Conservation (phyloP, 2,329 filamentous ascomycete genomes). For the Aspergillus hortae region DNA sequence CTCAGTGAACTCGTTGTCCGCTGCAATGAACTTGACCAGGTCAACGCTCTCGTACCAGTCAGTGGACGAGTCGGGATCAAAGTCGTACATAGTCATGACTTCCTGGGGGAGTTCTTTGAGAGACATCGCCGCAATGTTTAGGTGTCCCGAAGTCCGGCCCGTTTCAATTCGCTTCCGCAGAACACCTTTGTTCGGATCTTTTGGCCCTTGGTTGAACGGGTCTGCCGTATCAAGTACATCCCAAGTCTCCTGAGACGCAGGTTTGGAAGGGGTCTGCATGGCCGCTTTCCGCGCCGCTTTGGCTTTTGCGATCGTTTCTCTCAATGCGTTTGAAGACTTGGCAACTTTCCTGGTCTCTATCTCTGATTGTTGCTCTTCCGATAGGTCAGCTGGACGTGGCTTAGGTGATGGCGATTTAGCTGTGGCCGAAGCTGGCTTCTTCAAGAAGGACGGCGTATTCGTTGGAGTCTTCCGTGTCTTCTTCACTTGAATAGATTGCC, state of each 20-base stretch:
- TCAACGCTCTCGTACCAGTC: slow-evolving; percentile 93
- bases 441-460: slow-evolving; percentile 20
- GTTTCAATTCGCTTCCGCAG: slow-evolving; percentile 68
- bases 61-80: slow-evolving; percentile 61
- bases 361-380: slow-evolving; percentile 26
- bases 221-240: slow-evolving; percentile 44
- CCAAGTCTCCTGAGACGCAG: slow-evolving; percentile 36
- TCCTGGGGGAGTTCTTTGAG: slow-evolving; percentile 76
- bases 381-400: slow-evolving; percentile 27
- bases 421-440: slow-evolving; percentile 21
- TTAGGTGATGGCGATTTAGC: slow-evolving; percentile 30
- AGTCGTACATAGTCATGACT: slow-evolving; percentile 86
- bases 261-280: slow-evolving; percentile 25
- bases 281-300: slow-evolving; percentile 71
- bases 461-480: slow-evolving; percentile 36
- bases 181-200: slow-evolving; percentile 60
- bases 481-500: slow-evolving; percentile 37
- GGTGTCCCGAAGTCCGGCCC: slow-evolving; percentile 71
- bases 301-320: slow-evolving; percentile 89
- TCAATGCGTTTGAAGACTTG: slow-evolving; percentile 75
- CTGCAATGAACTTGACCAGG: slow-evolving; percentile 75
- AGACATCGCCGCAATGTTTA: slow-evolving; percentile 85
- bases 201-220: slow-evolving; percentile 59
- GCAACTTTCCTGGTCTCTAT: slow-evolving; percentile 41
- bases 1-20: slow-evolving; percentile 80